Evolutionary conservation across 23 red algal species (phyloP).

Genomic region (Gracilaria gracilis): DNA sequence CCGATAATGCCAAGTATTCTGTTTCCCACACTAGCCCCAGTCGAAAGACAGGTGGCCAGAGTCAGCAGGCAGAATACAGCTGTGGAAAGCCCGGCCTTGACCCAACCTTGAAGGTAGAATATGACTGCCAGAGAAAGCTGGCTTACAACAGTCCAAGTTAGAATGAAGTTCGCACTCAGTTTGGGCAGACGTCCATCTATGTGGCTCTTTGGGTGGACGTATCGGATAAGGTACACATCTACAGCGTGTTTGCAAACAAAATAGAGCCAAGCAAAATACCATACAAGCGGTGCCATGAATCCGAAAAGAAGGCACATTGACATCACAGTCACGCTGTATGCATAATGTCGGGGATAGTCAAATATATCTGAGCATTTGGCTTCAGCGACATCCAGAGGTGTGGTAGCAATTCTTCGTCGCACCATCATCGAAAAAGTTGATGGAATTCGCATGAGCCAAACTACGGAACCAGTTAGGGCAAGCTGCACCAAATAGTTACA

Average conservation of each 20-base stretch:
- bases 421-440: constrained; percentile 76
- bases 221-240: constrained; percentile 86
- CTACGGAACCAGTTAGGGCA: constrained; percentile 82
- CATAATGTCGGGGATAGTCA: constrained; percentile 96
- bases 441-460: constrained; percentile 81
- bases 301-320: constrained; percentile 96
- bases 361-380: constrained; percentile 86
- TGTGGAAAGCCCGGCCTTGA: constrained; percentile 44
- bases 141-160: constrained; percentile 79
- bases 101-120: constrained; percentile 79
- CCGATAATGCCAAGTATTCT: constrained; percentile 56
- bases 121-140: constrained; percentile 71
- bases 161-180: constrained; percentile 69
- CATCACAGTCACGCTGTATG: constrained; percentile 89
- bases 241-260: constrained; percentile 92
- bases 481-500: constrained; percentile 97
- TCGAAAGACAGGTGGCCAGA: constrained; percentile 45
- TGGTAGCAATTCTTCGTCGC: constrained; percentile 71
- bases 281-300: constrained; percentile 92
- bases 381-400: constrained; percentile 82
- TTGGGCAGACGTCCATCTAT: constrained; percentile 86
- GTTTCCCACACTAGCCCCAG: constrained; percentile 52
- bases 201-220: constrained; percentile 84
- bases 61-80: constrained; percentile 56
- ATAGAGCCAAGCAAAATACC: constrained; percentile 88